Base-by-base conservation (phyloP, 1,139 yeast genomes). In the Wickerhamomyces sp. region DNA sequence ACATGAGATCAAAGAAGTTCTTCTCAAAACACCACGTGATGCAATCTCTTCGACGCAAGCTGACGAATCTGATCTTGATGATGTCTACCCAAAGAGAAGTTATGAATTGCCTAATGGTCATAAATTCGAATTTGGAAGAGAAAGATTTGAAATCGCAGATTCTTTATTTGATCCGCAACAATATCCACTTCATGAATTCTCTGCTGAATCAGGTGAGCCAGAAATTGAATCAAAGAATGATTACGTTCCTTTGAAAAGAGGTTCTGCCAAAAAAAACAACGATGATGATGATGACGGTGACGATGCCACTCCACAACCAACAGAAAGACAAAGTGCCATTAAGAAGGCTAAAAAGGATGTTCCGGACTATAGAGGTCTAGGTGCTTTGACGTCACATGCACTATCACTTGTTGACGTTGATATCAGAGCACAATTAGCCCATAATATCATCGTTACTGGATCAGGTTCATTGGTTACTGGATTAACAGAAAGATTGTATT, bases 401-500 rank as follows among this genome's bases (percentile, higher is more conserved):
- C 67, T 91, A 49, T 78, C 76, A 20, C 65, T 72, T 17, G 72
- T 80, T 23, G 98, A 91, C 58, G 91, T 89, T 20, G 99, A 91
- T 61, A 70, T 89, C 42, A 72, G 96, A 38, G 86, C 97, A 1
- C 83, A 88, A 34, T 69, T 89, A 24, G 96, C 96, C 2, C 93
- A 89, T 59, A 91, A 91, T 54, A 83, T 93, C 38, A 86, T 93
- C 22, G 70, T 91, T 23, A 88, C 96, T 0, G 99, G 99, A 12
- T 91, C 96, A 1, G 69, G 85, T 0, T 81, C 95, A 6, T 68
- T 88, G 40, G 68, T 87, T n/a, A 95, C 95, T 14, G 96, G 95
- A 9, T 64, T 91, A 39, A 82, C 87, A 11, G 95, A 89, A 52
- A 67, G 96, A 45, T 61, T 89, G 41, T 78, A 82, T 58, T 66